A percentile compares a stretch with the other conserved stretches of the same genome.
Conservation (phyloP, 345 rosid species). For the Erodium maritimum region DNA sequence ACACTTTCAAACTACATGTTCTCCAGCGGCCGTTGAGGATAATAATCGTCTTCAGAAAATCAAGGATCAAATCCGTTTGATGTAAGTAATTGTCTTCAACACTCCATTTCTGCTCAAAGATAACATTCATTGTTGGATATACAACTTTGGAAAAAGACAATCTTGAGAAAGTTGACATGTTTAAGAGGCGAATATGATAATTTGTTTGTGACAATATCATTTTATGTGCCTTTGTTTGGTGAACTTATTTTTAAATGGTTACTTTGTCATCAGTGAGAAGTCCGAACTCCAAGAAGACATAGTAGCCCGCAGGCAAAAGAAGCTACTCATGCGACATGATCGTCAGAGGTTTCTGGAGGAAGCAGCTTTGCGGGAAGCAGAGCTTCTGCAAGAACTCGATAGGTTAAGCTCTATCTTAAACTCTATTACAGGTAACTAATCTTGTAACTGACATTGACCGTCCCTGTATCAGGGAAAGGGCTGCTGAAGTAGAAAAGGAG, state of each 20-base stretch:
- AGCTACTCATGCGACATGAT: conserved; percentile 39
- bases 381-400: conserved; percentile 62
- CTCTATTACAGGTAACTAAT: conserved; percentile 1
- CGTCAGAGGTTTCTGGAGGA: conserved; percentile 68
- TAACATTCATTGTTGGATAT: not conserved
- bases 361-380: conserved; percentile 53
- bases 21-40: conserved; percentile 35
- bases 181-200: no score
- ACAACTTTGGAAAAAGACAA: no score
- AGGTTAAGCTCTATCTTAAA: conserved; percentile 28
- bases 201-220: no score
- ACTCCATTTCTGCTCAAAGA: conserved; percentile 1
- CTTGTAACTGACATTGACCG: not conserved
- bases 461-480: conserved; percentile 39
- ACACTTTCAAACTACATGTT: conserved; percentile 8
- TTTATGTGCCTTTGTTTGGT: no score
- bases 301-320: conserved; percentile 53
- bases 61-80: conserved; percentile 43
- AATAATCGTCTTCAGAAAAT: conserved; percentile 52
- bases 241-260: not conserved
- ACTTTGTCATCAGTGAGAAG: conserved; percentile 38
- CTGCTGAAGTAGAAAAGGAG: conserved; percentile 65
- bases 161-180: no score
- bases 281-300: conserved; percentile 50
- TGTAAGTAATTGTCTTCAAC: conserved; percentile 34